phyloP scores from a whole-genome alignment of 805 yeast species.

The Wickerhamiella shivajii region DNA sequence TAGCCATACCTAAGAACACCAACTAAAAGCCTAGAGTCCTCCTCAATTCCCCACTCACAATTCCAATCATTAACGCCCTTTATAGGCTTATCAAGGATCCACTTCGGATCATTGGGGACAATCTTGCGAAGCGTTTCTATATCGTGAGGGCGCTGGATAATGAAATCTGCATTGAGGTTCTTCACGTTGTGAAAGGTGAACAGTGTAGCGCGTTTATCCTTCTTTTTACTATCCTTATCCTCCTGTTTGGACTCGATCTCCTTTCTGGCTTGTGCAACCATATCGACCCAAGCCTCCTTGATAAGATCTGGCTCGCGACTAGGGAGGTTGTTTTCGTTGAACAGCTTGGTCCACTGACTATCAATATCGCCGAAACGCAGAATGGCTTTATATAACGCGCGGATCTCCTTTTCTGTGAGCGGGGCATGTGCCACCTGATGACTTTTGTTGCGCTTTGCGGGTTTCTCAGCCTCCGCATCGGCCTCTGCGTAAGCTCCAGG shows the following conservation, averaged over 20 bases:
- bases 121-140: conserved; percentile 46
- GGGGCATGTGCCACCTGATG: conserved; percentile 33
- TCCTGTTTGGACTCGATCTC: conserved; percentile 42
- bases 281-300: conserved; percentile 60
- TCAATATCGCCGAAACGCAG: conserved; percentile 66
- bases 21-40: conserved; percentile 73
- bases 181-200: conserved; percentile 82
- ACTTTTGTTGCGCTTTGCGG: conserved; percentile 17
- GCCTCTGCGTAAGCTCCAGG: conserved; percentile 59
- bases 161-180: conserved; percentile 78
- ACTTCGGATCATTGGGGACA: conserved; percentile 42
- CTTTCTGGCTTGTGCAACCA: conserved; percentile 46
- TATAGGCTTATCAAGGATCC: conserved; percentile 46
- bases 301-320: conserved; percentile 70
- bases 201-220: conserved; percentile 77
- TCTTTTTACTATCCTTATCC: conserved; percentile 34
- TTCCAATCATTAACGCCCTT: conserved; percentile 86
- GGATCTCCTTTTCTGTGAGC: conserved; percentile 71
- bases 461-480: conserved; percentile 36
- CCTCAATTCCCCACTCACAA: conserved; percentile 68
- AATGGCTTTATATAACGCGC: conserved; percentile 73
- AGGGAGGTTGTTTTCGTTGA: conserved; percentile 79
- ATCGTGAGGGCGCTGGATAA: conserved; percentile 73
- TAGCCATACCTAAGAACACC: conserved; percentile 91
- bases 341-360: conserved; percentile 64